phyloP scores from a whole-genome alignment of 2,329 filamentous ascomycete species.

The Hymenotorrendiella dingleyae region DNA sequence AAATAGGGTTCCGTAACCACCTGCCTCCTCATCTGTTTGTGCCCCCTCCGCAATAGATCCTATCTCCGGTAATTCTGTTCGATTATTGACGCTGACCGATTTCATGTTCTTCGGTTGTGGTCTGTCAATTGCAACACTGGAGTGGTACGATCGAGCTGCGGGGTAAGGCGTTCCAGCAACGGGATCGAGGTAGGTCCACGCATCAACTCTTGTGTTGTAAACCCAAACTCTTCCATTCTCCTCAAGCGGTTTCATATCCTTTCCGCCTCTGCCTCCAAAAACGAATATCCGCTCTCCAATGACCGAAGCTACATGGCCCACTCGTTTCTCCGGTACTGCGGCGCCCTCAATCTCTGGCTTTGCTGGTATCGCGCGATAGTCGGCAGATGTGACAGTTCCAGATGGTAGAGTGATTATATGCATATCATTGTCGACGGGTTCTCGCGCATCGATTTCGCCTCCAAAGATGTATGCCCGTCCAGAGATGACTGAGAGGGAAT shows the following conservation, averaged over 20 bases:
- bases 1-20: slow-evolving; percentile 64
- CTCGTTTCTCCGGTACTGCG: slow-evolving; percentile 57
- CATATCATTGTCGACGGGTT: slow-evolving; percentile 68
- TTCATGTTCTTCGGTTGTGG: slow-evolving; percentile 33
- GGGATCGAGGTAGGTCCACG: slow-evolving; percentile 62
- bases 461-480: slow-evolving; percentile 67
- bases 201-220: slow-evolving; percentile 58
- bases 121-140: slow-evolving; percentile 50
- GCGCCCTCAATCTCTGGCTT: slow-evolving; percentile 34
- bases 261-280: slow-evolving; percentile 72
- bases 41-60: slow-evolving; percentile 52
- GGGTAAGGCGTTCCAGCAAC: slow-evolving; percentile 46
- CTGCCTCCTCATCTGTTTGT: slow-evolving; percentile 51
- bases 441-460: slow-evolving; percentile 60
- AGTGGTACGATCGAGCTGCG: slow-evolving; percentile 65
- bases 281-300: slow-evolving; percentile 69
- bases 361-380: slow-evolving; percentile 53
- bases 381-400: slow-evolving; percentile 46
- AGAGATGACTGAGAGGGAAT: slow-evolving; percentile 57
- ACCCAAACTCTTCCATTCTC: slow-evolving; percentile 72
- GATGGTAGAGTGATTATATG: slow-evolving; percentile 58
- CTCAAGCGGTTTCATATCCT: slow-evolving; percentile 63
- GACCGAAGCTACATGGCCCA: slow-evolving; percentile 66
- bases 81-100: slow-evolving; percentile 21
- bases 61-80: slow-evolving; percentile 47